Conservation (phyloP, 148 eudicot genomes). For the Pouteria glomerata region DNA sequence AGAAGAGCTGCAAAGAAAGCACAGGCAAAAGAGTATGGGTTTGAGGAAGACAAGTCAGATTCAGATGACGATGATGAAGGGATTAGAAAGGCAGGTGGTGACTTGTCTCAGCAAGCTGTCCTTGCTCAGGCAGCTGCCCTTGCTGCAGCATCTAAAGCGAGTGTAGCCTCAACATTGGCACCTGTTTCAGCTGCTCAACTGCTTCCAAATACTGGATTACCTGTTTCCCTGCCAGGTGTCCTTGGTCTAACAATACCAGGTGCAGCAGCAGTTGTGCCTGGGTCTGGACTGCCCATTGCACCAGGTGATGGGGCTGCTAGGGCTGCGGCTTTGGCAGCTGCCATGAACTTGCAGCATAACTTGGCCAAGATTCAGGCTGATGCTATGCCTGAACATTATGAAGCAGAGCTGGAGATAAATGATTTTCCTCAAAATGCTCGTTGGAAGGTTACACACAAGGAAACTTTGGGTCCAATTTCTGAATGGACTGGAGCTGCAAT, state of each 20-base stretch:
- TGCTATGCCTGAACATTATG: conserved; percentile 78
- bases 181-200: conserved; percentile 22
- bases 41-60: conserved; percentile 77
- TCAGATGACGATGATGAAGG: conserved; percentile 81
- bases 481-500: conserved; percentile 88
- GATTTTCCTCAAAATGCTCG: conserved; percentile 90
- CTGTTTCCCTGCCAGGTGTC: conserved; percentile 25
- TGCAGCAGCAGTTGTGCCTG: conserved; percentile 20
- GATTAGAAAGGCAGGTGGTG: conserved; percentile 51
- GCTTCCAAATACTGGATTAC: conserved; percentile 30
- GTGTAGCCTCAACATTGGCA: conserved; percentile 20
- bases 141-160: conserved; percentile 34
- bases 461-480: conserved; percentile 73
- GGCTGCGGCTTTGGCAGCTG: conserved; percentile 55
- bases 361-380: conserved; percentile 71
- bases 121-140: conserved; percentile 41
- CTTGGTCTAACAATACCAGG: conserved; percentile 20
- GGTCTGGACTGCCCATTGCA: conserved; percentile 15
- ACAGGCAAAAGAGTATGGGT: conserved; percentile 80
- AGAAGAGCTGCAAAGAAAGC: conserved; percentile 84
- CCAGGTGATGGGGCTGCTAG: conserved; percentile 46
- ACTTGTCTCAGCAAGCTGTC: conserved; percentile 37
- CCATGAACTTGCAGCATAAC: conserved; percentile 59
- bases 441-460: conserved; percentile 90
- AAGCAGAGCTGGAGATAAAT: conserved; percentile 79